Percentiles rank a stretch among this genome's conserved stretches.
Evolutionary conservation across 768 basidiomycete genomes (phyloP).

Genomic region (Obba rivulosa): DNA sequence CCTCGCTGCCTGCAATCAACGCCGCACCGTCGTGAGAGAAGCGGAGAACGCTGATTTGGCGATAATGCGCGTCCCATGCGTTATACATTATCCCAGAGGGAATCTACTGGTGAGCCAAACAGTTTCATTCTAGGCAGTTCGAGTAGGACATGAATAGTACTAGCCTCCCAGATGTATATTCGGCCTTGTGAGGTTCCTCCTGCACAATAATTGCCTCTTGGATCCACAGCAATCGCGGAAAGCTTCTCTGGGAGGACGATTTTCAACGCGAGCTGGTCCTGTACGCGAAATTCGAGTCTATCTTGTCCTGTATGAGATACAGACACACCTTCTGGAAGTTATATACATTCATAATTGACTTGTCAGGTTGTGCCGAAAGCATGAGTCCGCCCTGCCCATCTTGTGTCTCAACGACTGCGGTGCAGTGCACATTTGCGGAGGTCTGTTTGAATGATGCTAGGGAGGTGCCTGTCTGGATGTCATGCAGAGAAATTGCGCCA

Average conservation of each 20-base stretch:
- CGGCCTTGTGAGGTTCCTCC: conserved; percentile 87
- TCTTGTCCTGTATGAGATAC: background rate
- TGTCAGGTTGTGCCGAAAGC: conserved; percentile 81
- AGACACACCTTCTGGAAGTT: conserved; percentile 82
- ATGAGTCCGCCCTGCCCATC: conserved; percentile 79
- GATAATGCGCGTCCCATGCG: conserved; percentile 95
- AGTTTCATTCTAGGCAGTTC: background rate
- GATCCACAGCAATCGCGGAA: conserved; percentile 72
- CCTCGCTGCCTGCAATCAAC: conserved; percentile 84
- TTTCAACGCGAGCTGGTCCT: conserved; percentile 90
- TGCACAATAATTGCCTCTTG: conserved; percentile 70
- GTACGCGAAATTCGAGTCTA: conserved; percentile 1
- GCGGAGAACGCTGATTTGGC: conserved; percentile 72
- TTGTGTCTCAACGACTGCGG: conserved; percentile 61
- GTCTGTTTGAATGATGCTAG: conserved; percentile 90
- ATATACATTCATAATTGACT: conserved; percentile 85
- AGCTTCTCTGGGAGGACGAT: conserved; percentile 89
- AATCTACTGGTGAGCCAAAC: conserved; percentile 44
- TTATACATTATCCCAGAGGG: conserved; percentile 91
- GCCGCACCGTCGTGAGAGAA: conserved; percentile 81
- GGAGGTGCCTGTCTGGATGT: conserved; percentile 69
- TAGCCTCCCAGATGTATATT: conserved; percentile 94
- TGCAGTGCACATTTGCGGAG: conserved; percentile 56
- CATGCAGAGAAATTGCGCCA: conserved; percentile 72
- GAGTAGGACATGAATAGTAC: conserved; percentile 21